Conservation (phyloP, 2,329 filamentous ascomycete species). For the Xylariaceae sp. region DNA sequence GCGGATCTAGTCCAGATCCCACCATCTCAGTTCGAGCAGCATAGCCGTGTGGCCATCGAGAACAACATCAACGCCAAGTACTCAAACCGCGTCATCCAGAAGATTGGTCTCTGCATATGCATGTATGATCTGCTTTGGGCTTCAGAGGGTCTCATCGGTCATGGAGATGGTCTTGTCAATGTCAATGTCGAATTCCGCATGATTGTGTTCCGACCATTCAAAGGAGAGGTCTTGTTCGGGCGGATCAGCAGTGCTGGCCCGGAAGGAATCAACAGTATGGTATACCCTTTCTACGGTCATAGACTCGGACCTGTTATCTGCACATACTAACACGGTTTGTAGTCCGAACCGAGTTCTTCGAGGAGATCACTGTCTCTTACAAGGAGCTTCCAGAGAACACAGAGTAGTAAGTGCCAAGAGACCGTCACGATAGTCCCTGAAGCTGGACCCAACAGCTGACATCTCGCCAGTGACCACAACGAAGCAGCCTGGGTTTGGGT, state of each 20-base stretch:
- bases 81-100: constrained; percentile 86
- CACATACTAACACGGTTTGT: constrained; percentile 5
- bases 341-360: constrained; percentile 89
- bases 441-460: constrained; percentile 28
- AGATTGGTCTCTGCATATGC: constrained; percentile 88
- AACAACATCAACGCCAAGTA: constrained; percentile 98
- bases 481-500: constrained; percentile 86
- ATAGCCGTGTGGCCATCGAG: constrained; percentile 79
- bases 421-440: neutral
- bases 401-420: constrained; percentile 61
- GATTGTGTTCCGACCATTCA: constrained; percentile 92
- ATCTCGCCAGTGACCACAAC: constrained; percentile 56
- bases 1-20: constrained; percentile 91
- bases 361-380: constrained; percentile 79
- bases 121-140: constrained; percentile 87
- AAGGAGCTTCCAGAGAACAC: constrained; percentile 71
- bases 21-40: constrained; percentile 82
- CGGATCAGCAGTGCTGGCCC: constrained; percentile 73
- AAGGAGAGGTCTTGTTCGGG: constrained; percentile 84
- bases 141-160: constrained; percentile 89
- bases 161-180: constrained; percentile 87
- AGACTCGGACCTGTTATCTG: neutral
- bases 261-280: constrained; percentile 66
- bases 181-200: constrained; percentile 95
- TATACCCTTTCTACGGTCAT: neutral